Evolutionary conservation across 1,139 yeast genomes (phyloP), one percentile per base, ranked within the genome.

Genomic region (Yamadazyma triangularis): DNA sequence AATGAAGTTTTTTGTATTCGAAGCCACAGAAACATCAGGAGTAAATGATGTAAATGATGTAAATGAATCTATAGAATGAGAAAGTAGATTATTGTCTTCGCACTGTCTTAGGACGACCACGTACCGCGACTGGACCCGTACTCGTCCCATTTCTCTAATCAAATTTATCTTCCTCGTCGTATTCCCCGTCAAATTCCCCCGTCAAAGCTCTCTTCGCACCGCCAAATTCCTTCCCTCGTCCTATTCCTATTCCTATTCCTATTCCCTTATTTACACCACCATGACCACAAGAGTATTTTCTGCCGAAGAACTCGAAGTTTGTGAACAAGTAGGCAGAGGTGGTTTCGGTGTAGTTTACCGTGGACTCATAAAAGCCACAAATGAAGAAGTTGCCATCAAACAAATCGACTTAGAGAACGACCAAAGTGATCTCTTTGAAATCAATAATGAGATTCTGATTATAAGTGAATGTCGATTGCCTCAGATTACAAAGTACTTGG

Each of bases 331-430:
- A 1, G 96, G 96, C 2, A 64, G 85, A 34, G 96, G 96, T 0
- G 89, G 91, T 4, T 87, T 86, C 54, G 96, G 96, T 0, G 84
- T 81, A 2, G 96, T 87, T 2, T 87, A 81, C 57, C 64, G 81
- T 29, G 96, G 91, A 0, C 51, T 76, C 8, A 77, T 83, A 42
- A 67, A 64, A 31, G 56, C 65, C 3, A 61, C 74, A 1, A 60
- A 64, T 31, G 52, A 58, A 31, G 74, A 69, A 32, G 86, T 81
- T 22, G 86, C 86, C 9, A 69, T 79, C 33, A 78, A 77, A 44
- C 85, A 81, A 51, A 81, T 87, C 32, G 95, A 87, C 45, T 61
- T 87, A 44, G 96, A 87, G 48, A 70, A 74, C 34, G 81, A 84
- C 32, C 82, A 77, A 36, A 81, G 82, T 29, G 93, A 83, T 44